These are phyloP conservation scores for Aspergillus ostianus DNA, from an alignment of 495 filamentous ascomycete genomes.

Conservation along the genomic window DNA sequence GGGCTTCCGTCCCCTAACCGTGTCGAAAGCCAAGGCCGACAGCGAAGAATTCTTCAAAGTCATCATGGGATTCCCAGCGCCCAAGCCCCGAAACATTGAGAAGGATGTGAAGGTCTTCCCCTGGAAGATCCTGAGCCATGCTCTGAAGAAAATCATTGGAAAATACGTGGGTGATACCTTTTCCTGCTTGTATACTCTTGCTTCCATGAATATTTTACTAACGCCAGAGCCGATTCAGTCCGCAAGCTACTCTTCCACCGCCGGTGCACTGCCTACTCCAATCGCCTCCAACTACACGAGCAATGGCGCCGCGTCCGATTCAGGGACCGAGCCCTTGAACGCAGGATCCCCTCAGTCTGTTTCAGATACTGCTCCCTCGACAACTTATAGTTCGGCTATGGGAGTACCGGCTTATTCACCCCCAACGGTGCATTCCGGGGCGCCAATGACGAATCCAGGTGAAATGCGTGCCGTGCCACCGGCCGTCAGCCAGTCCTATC, in stretches of 20 bases:
- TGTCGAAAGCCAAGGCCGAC: slow-evolving; percentile 87
- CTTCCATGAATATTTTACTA: background rate
- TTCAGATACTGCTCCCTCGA: slow-evolving; percentile 35
- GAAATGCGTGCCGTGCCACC: slow-evolving; percentile 36
- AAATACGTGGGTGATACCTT: slow-evolving; percentile 79
- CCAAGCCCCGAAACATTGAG: slow-evolving; percentile 96
- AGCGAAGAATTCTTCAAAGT: slow-evolving; percentile 97
- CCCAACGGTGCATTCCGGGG: slow-evolving; percentile 22
- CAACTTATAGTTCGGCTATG: slow-evolving; percentile 31
- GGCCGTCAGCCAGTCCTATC: slow-evolving; percentile 33
- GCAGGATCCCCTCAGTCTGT: slow-evolving; percentile 46
- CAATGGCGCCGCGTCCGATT: slow-evolving; percentile 41
- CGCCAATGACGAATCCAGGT: slow-evolving; percentile 24
- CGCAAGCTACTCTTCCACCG: slow-evolving; percentile 52
- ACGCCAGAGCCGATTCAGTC: slow-evolving; percentile 32
- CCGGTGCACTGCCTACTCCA: slow-evolving; percentile 40
- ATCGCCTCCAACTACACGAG: slow-evolving; percentile 39
- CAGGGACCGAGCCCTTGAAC: slow-evolving; percentile 38
- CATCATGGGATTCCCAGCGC: slow-evolving; percentile 95
- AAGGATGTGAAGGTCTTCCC: slow-evolving; percentile 98
- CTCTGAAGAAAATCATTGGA: slow-evolving; percentile 93
- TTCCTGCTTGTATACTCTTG: background rate
- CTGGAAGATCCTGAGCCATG: slow-evolving; percentile 79
- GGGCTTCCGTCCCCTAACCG: slow-evolving; percentile 82
- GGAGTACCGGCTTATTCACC: slow-evolving; percentile 29